phyloP scores from a whole-genome alignment of 1,139 yeast species.

The Zhuliangozyma parablackwelliae region DNA sequence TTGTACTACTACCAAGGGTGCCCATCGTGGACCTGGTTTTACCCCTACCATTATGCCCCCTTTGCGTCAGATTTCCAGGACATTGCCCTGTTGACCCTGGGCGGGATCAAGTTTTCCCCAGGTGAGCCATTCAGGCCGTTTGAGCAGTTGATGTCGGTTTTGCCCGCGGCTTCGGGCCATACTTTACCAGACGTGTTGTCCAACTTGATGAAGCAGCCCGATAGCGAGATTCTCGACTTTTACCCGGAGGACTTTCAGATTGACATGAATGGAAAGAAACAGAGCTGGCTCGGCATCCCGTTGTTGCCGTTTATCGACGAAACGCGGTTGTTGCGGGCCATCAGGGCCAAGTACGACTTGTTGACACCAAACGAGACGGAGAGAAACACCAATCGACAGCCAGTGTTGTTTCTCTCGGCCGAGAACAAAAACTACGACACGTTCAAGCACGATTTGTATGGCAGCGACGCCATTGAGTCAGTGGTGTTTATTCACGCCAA shows the following conservation, averaged over 20 bases:
- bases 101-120: slow-evolving; percentile 54
- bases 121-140: slow-evolving; percentile 89
- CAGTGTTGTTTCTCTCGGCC: slow-evolving; percentile 56
- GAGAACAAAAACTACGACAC: slow-evolving; percentile 45
- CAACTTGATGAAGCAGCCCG: slow-evolving; percentile 73
- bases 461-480: slow-evolving; percentile 25
- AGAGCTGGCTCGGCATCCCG: slow-evolving; percentile 95
- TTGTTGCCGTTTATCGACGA: slow-evolving; percentile 89
- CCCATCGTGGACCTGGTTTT: slow-evolving; percentile 98
- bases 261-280: slow-evolving; percentile 93
- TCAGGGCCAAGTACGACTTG: slow-evolving; percentile 57
- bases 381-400: slow-evolving; percentile 65
- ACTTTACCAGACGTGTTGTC: slow-evolving; percentile 81
- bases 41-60: slow-evolving; percentile 97
- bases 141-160: slow-evolving; percentile 95
- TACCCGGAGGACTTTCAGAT: slow-evolving; percentile 86
- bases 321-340: slow-evolving; percentile 60
- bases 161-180: slow-evolving; percentile 96
- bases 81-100: slow-evolving; percentile 41
- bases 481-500: slow-evolving; percentile 40
- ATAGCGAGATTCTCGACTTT: slow-evolving; percentile 84
- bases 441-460: slow-evolving; percentile 32
- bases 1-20: slow-evolving; percentile 95
- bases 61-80: slow-evolving; percentile 83
- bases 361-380: slow-evolving; percentile 65